phyloP scores from a whole-genome alignment of 345 rosid species.

The Mercurialis annua region DNA sequence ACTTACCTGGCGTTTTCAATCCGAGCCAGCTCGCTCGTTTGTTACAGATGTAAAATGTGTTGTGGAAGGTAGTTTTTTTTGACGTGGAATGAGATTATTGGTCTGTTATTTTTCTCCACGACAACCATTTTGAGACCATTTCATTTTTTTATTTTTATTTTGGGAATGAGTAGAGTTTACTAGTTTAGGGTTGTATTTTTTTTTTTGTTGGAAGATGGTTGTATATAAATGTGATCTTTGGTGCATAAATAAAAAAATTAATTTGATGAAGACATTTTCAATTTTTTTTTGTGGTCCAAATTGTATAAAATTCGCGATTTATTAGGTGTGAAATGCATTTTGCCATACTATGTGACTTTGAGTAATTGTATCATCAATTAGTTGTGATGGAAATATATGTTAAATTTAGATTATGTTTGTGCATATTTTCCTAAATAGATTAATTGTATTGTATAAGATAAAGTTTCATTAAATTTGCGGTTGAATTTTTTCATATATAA shows the following conservation, averaged over 20 bases:
- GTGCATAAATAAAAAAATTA: background rate
- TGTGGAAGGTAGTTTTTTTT: background rate
- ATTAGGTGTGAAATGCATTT: too few species aligned
- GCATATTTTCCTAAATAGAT: too few species aligned
- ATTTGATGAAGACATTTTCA: background rate
- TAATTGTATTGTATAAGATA: too few species aligned
- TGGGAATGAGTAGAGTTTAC: background rate
- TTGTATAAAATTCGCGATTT: too few species aligned
- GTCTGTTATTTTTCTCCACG: background rate
- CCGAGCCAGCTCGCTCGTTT: conserved; percentile 76
- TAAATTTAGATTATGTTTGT: too few species aligned
- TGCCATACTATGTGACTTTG: too few species aligned
- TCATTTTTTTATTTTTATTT: background rate
- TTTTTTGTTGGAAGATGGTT: background rate
- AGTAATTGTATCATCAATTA: too few species aligned
- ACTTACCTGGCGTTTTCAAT: conserved; percentile 67
- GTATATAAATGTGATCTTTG: background rate
- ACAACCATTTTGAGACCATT: background rate
- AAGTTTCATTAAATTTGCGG: too few species aligned
- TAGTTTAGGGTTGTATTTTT: background rate
- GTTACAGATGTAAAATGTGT: conserved; percentile 40
- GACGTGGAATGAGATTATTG: conserved; percentile 41
- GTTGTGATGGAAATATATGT: too few species aligned
- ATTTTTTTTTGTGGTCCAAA: background rate
- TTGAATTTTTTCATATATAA: too few species aligned